phyloP scores from a whole-genome alignment of 1,284 basidiomycete genomes.

The Athelia psychrophila region DNA sequence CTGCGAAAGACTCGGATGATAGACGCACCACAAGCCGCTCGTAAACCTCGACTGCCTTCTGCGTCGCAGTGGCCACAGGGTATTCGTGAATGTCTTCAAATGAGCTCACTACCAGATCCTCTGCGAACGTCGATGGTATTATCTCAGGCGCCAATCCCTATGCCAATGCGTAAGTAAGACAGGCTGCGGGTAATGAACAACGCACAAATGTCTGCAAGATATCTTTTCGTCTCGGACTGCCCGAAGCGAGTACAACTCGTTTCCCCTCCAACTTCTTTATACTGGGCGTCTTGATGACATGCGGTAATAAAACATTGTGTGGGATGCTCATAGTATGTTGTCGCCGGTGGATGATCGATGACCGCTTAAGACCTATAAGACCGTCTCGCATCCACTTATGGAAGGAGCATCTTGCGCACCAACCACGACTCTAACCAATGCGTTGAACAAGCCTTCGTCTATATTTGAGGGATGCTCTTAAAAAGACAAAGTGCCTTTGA shows the following conservation, averaged over 20 bases:
- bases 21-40: conserved; percentile 72
- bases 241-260: conserved; percentile 82
- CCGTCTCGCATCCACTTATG: conserved; percentile 12
- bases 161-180: background rate
- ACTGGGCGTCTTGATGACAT: conserved; percentile 71
- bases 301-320: conserved; percentile 51
- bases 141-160: conserved; percentile 88
- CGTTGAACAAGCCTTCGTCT: no score
- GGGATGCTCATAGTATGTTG: background rate
- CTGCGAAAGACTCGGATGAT: no score
- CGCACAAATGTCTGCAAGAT: conserved; percentile 80
- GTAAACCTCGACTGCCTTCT: conserved; percentile 95
- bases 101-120: conserved; percentile 69
- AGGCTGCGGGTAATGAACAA: conserved; percentile 18
- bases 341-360: background rate
- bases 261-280: conserved; percentile 72
- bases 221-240: conserved; percentile 82
- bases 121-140: conserved; percentile 85
- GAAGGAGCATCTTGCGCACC: no score
- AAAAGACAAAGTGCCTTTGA: no score
- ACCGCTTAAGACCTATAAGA: no score
- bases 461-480: no score
- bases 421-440: no score
- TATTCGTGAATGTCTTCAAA: conserved; percentile 88
- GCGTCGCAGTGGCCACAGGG: conserved; percentile 88